Percentiles rank a stretch among this genome's conserved stretches.
Conservation (phyloP, 176 grass and related monocot genomes). For the Triticum urartu region DNA sequence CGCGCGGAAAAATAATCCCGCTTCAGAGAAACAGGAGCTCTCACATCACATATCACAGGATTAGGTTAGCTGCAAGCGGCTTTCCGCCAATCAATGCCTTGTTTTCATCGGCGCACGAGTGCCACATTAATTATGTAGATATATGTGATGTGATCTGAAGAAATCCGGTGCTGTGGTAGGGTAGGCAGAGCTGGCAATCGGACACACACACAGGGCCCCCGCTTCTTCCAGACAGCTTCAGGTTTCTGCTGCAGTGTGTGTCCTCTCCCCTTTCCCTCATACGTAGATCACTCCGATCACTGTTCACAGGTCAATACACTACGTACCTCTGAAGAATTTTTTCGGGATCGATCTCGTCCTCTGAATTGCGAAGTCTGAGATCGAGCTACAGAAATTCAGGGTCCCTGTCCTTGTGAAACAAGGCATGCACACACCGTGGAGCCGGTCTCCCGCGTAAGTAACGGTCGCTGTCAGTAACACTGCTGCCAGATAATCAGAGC, state of each 20-base stretch:
- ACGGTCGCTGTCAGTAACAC: constrained; percentile 36
- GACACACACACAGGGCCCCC: background rate
- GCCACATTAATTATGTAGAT: constrained; percentile 1
- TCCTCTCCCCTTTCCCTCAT: background rate
- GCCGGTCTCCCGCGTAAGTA: constrained; percentile 33
- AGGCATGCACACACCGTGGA: background rate
- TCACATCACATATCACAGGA: constrained; percentile 14
- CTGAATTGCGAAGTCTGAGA: background rate
- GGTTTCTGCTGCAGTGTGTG: background rate
- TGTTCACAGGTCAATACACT: background rate
- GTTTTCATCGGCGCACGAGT: constrained; percentile 13
- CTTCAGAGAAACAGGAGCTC: background rate
- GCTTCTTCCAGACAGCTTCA: constrained; percentile 18
- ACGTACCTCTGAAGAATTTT: background rate
- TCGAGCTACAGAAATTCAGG: background rate
- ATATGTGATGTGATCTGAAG: background rate
- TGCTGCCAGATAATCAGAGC: background rate
- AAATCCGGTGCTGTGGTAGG: background rate
- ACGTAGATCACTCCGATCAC: background rate
- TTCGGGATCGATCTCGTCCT: background rate
- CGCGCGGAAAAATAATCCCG: background rate
- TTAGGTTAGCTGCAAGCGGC: constrained; percentile 26
- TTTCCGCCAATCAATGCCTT: constrained; percentile 33
- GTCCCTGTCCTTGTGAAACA: background rate
- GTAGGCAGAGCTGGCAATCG: background rate